Conservation (phyloP, 805 yeast genomes). For the Kodamaea nitidulidarum region DNA sequence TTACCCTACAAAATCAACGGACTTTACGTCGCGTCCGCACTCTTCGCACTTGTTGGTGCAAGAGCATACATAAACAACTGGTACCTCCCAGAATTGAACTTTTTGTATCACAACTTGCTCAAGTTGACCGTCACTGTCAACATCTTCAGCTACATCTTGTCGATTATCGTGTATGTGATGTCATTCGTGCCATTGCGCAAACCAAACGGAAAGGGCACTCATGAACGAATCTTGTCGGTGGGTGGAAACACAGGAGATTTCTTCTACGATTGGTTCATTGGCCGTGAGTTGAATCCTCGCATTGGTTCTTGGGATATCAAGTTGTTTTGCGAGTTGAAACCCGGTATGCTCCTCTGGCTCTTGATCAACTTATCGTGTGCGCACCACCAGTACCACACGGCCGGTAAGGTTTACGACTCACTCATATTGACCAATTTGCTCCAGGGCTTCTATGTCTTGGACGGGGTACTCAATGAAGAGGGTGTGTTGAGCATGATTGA, state of each 20-base stretch:
- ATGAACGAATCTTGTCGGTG: conserved; percentile 69
- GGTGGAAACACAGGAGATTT: conserved; percentile 81
- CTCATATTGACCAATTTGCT: conserved; percentile 61
- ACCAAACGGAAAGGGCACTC: conserved; percentile 50
- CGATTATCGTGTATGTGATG: conserved; percentile 59
- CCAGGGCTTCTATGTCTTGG: conserved; percentile 81
- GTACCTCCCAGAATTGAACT: conserved; percentile 73
- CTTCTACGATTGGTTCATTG: conserved; percentile 93
- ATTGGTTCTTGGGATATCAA: conserved; percentile 83
- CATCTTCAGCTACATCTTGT: conserved; percentile 58
- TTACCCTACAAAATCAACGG: conserved; percentile 84
- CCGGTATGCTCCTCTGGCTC: conserved; percentile 87
- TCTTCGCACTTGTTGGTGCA: conserved; percentile 37
- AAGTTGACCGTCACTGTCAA: conserved; percentile 62
- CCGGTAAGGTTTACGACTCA: conserved; percentile 66
- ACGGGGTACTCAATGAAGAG: conserved; percentile 88
- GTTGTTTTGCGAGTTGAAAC: conserved; percentile 88
- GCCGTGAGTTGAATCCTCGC: conserved; percentile 92
- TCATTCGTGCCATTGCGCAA: conserved; percentile 60
- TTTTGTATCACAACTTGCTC: conserved; percentile 62
- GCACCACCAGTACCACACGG: conserved; percentile 69
- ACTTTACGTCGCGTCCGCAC: conserved; percentile 44
- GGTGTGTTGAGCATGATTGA: conserved; percentile 94
- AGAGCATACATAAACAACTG: conserved; percentile 48
- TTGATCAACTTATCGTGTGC: conserved; percentile 72